These are phyloP conservation scores for Barbarea vulgaris DNA, from an alignment of 345 rosid species.

Conservation along the genomic window DNA sequence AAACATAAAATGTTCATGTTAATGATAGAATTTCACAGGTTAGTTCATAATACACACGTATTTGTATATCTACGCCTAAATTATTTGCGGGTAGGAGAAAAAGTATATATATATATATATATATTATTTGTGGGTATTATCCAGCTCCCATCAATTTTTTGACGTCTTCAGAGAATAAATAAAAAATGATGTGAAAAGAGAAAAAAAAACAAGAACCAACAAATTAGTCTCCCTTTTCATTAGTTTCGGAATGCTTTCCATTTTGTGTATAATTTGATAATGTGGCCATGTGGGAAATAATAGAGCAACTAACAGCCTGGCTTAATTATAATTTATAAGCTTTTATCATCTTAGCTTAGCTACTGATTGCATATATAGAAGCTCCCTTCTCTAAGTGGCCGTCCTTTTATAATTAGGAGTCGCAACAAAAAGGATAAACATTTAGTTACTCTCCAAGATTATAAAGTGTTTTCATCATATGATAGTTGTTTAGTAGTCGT, in stretches of 20 bases:
- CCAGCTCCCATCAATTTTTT: background rate
- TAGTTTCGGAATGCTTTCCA: background rate
- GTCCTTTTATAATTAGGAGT: background rate
- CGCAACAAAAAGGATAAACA: background rate
- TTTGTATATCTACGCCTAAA: background rate
- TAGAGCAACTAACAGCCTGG: conserved; percentile 33
- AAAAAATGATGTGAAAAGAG: background rate
- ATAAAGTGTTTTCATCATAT: background rate
- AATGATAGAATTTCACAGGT: background rate
- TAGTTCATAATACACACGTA: no score
- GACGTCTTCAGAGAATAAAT: background rate
- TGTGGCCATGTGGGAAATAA: conserved; percentile 11
- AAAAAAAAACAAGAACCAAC: background rate
- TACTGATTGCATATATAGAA: conserved; percentile 14
- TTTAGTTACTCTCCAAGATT: conserved; percentile 6
- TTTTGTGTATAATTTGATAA: conserved; percentile 14
- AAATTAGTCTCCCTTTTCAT: background rate
- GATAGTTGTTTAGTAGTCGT: background rate
- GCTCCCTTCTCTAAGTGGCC: conserved; percentile 9
- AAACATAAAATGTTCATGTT: background rate
- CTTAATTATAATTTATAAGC: background rate
- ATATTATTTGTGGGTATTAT: background rate
- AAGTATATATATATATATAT: no score
- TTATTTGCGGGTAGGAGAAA: background rate
- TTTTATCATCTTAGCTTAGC: background rate